These are phyloP conservation scores for Ustilago crameri DNA, from an alignment of 1,284 basidiomycete species.

Conservation along the genomic window DNA sequence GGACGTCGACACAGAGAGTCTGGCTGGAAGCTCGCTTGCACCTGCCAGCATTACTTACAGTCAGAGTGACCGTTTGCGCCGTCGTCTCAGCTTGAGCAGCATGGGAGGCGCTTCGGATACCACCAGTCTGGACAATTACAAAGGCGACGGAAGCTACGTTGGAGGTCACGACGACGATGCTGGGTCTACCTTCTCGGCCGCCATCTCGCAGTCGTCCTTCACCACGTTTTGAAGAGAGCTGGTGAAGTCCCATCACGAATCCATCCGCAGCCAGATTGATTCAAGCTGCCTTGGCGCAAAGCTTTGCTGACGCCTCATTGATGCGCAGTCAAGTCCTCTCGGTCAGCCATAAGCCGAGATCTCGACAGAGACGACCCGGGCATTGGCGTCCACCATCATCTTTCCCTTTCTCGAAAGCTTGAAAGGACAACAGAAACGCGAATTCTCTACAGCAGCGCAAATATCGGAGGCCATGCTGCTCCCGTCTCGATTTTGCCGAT, in stretches of 20 bases:
- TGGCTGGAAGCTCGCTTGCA: slow-evolving; percentile 34
- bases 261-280: neutral
- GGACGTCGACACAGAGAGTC: slow-evolving; percentile 49
- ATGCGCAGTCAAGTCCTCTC: too few relatives aligned
- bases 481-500: too few relatives aligned
- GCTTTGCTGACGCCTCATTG: too few relatives aligned
- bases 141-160: slow-evolving; percentile 55
- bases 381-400: too few relatives aligned
- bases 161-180: slow-evolving; percentile 51
- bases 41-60: slow-evolving; percentile 58
- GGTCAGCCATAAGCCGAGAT: too few relatives aligned
- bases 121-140: slow-evolving; percentile 56
- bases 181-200: slow-evolving; percentile 57
- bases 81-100: slow-evolving; percentile 52
- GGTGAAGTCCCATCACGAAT: neutral
- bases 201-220: slow-evolving; percentile 59
- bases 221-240: slow-evolving; percentile 53
- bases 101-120: slow-evolving; percentile 49
- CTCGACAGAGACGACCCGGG: too few relatives aligned
- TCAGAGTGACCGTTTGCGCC: slow-evolving; percentile 57
- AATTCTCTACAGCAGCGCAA: too few relatives aligned
- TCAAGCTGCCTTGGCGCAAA: too few relatives aligned
- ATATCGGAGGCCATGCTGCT: too few relatives aligned
- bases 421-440: too few relatives aligned
- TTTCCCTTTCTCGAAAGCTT: too few relatives aligned